These are phyloP conservation scores for Cinchona pubescens DNA, from an alignment of 257 asterid genomes.

Conservation along the genomic window DNA sequence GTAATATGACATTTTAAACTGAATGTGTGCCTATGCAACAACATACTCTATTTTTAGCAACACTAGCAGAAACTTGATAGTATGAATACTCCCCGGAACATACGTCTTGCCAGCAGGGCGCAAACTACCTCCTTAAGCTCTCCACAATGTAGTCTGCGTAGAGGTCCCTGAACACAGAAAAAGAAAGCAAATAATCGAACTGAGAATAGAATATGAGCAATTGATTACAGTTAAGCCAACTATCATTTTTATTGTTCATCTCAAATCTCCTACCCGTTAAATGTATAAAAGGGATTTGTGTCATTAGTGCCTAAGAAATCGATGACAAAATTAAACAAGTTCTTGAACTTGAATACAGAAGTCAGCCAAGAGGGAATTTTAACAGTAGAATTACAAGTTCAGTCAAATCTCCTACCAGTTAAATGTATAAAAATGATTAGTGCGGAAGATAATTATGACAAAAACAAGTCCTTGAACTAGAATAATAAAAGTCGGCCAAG, in stretches of 20 bases:
- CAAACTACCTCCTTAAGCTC: conserved; percentile 68
- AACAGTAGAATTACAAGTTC: too few relatives aligned
- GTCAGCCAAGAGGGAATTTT: neutral
- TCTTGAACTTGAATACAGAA: neutral
- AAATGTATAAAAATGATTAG: neutral
- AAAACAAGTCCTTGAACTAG: neutral
- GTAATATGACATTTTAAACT: neutral
- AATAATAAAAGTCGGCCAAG: neutral
- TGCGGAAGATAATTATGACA: neutral
- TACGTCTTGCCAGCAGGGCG: conserved; percentile 8
- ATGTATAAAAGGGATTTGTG: neutral
- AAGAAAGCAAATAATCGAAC: neutral
- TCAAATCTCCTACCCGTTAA: neutral
- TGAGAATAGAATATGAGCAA: neutral
- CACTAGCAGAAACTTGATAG: neutral
- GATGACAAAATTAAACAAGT: neutral
- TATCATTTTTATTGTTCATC: neutral
- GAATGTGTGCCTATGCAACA: neutral
- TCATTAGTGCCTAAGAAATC: neutral
- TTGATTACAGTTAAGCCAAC: neutral
- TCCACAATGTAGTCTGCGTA: conserved; percentile 81
- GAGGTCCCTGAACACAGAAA: conserved; percentile 49
- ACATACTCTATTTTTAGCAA: neutral
- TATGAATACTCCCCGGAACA: neutral
- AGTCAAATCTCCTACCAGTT: neutral